phyloP scores from a whole-genome alignment of 345 rosid species.

The Pseudoturritis turrita region DNA sequence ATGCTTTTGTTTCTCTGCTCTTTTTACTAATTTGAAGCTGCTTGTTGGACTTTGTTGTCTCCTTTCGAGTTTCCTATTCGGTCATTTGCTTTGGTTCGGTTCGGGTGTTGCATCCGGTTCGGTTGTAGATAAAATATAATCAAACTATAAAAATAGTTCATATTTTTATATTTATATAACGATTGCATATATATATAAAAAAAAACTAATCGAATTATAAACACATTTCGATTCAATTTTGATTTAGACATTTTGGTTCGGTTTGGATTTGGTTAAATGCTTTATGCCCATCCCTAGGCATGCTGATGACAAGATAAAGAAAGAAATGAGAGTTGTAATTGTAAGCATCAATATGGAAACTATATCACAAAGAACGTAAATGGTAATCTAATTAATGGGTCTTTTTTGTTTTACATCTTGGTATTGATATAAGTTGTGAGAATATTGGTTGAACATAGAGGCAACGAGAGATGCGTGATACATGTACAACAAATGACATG shows the following conservation, averaged over 20 bases:
- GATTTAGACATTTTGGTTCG: neutral
- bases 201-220: no score
- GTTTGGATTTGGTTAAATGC: neutral
- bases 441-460: constrained; percentile 3
- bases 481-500: constrained; percentile 6
- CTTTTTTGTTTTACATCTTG: neutral
- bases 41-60: constrained; percentile 3
- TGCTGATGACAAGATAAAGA: neutral
- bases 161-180: no score
- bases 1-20: constrained; percentile 22
- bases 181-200: no score
- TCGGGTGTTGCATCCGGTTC: neutral
- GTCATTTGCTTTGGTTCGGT: neutral
- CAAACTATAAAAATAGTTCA: no score
- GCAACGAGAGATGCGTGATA: constrained; percentile 25
- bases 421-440: neutral
- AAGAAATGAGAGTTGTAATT: neutral
- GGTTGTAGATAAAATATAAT: neutral
- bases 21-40: neutral
- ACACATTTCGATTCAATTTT: no score
- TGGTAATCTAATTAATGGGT: neutral
- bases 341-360: neutral
- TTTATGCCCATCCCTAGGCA: neutral
- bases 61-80: neutral
- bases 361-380: neutral